These are phyloP conservation scores for Lasiosphaeria ovina DNA, from an alignment of 495 filamentous ascomycete genomes.

Conservation along the genomic window DNA sequence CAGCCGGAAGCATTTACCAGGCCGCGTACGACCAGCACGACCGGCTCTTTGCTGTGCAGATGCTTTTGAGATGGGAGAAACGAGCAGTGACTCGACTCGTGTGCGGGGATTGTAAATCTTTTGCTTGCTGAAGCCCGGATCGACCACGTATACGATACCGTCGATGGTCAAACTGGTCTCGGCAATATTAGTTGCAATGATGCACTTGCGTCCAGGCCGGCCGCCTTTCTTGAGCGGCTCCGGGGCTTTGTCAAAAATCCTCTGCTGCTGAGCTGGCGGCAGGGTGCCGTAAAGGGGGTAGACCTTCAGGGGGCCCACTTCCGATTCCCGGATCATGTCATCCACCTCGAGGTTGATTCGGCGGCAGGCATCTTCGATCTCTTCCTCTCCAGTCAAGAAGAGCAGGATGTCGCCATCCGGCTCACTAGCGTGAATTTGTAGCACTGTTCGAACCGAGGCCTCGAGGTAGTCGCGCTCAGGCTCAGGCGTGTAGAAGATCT, in stretches of 20 bases:
- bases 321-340: constrained; percentile 85
- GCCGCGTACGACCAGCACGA: constrained; percentile 96
- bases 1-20: constrained; percentile 95
- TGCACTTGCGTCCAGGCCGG: constrained; percentile 86
- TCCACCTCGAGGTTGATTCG: constrained; percentile 89
- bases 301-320: constrained; percentile 83
- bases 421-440: constrained; percentile 94
- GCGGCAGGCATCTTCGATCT: constrained; percentile 93
- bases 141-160: constrained; percentile 98
- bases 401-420: constrained; percentile 91
- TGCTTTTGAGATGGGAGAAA: constrained; percentile 95
- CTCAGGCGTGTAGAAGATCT: constrained; percentile 97
- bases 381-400: constrained; percentile 97
- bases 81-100: constrained; percentile 90
- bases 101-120: constrained; percentile 99
- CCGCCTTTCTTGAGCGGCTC: constrained; percentile 68
- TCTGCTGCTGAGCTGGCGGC: constrained; percentile 87
- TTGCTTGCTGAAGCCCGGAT: constrained; percentile 98
- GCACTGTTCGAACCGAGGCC: constrained; percentile 86
- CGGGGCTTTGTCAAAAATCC: constrained; percentile 89
- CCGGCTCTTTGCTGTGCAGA: constrained; percentile 98
- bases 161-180: constrained; percentile 98
- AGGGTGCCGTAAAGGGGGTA: constrained; percentile 95
- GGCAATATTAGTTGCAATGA: constrained; percentile 96
- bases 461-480: constrained; percentile 97